phyloP scores from a whole-genome alignment of 1,139 yeast genomes.

The Protomyces lactucae-debilis region DNA sequence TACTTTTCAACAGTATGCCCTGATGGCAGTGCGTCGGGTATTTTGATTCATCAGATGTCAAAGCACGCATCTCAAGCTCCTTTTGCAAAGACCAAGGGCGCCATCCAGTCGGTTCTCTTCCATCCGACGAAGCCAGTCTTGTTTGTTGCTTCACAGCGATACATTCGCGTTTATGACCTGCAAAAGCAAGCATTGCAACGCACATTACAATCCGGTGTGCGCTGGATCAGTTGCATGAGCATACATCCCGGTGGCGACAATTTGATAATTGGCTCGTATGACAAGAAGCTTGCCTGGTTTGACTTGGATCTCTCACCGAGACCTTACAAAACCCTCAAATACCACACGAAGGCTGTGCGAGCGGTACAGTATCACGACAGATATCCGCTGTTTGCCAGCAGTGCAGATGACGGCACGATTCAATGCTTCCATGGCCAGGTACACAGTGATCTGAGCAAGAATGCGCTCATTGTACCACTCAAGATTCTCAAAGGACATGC shows the following conservation, averaged over 20 bases:
- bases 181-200: conserved; percentile 77
- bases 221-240: conserved; percentile 88
- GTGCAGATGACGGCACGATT: conserved; percentile 91
- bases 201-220: conserved; percentile 88
- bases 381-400: conserved; percentile 87
- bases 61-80: conserved; percentile 98
- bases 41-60: conserved; percentile 86
- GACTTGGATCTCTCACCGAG: conserved; percentile 84
- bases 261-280: conserved; percentile 84
- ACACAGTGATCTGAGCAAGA: conserved; percentile 91
- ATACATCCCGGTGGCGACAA: conserved; percentile 93
- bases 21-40: conserved; percentile 80
- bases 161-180: conserved; percentile 82
- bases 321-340: conserved; percentile 92
- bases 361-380: conserved; percentile 79
- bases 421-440: conserved; percentile 97
- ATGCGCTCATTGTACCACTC: conserved; percentile 91
- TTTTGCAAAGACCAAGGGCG: conserved; percentile 86
- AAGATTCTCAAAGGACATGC: conserved; percentile 93
- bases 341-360: conserved; percentile 92
- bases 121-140: conserved; percentile 95
- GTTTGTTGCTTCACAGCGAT: conserved; percentile 90
- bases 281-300: conserved; percentile 94
- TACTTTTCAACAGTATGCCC: conserved; percentile 93
- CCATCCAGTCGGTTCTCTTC: conserved; percentile 91